phyloP scores from a whole-genome alignment of 306 rosid species.

The Pyrus betulifolia region DNA sequence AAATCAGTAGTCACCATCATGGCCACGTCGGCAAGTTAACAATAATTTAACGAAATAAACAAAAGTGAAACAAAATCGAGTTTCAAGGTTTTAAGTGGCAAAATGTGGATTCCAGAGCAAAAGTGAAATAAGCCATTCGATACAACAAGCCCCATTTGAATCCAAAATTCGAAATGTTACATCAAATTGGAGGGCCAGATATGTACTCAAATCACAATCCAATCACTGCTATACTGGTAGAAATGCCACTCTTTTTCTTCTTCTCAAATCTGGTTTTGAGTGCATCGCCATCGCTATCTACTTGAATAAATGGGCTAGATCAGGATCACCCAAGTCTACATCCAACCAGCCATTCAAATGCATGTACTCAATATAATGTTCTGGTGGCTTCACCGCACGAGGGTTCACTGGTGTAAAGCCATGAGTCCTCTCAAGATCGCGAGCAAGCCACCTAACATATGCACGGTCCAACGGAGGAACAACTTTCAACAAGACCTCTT shows the following conservation, averaged over 20 bases:
- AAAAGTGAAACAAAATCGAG: too few species aligned
- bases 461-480: conserved; percentile 63
- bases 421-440: conserved; percentile 51
- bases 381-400: conserved; percentile 54
- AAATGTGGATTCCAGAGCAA: too few species aligned
- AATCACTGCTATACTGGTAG: background rate
- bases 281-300: conserved; percentile 13
- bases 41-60: too few species aligned
- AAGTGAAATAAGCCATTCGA: too few species aligned
- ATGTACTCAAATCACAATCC: background rate
- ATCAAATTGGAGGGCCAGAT: too few species aligned
- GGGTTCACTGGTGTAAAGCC: conserved; percentile 42
- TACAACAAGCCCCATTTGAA: too few species aligned
- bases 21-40: too few species aligned
- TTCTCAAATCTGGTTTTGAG: background rate
- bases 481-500: conserved; percentile 39
- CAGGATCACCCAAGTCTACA: conserved; percentile 57
- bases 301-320: conserved; percentile 56
- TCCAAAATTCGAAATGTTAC: too few species aligned
- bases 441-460: conserved; percentile 47
- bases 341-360: conserved; percentile 65
- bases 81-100: too few species aligned
- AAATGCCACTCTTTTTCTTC: background rate
- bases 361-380: conserved; percentile 67
- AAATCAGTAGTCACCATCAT: too few species aligned